Evolutionary conservation across 176 grass and related monocot species (phyloP).

Genomic region (Aegilops sharonensis): DNA sequence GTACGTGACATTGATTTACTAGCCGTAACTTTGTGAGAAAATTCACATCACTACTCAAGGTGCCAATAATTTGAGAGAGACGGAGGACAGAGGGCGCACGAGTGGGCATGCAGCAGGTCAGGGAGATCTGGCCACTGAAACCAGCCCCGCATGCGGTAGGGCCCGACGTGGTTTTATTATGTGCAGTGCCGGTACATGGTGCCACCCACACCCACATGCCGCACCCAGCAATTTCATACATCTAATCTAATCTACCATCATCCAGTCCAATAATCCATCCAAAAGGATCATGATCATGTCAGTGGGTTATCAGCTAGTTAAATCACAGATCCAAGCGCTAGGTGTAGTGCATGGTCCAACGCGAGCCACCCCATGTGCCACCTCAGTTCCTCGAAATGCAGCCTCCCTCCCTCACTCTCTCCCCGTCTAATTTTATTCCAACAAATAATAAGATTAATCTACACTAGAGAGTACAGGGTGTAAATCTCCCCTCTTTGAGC

Average conservation of each 20-base stretch:
- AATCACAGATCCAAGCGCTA: conserved; percentile 29
- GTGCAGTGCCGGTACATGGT: not conserved
- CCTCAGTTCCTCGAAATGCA: conserved; percentile 18
- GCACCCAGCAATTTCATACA: not conserved
- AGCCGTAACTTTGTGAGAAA: not conserved
- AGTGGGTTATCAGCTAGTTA: conserved; percentile 8
- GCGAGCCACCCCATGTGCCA: conserved; percentile 20
- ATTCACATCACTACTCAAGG: not conserved
- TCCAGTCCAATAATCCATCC: too few relatives aligned
- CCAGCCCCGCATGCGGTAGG: conserved; percentile 2
- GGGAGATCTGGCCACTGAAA: conserved; percentile 24
- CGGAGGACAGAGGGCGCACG: conserved; percentile 31
- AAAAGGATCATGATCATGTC: not conserved
- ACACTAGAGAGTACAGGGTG: too few relatives aligned
- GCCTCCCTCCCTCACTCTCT: not conserved
- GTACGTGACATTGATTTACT: not conserved
- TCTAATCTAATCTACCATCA: too few relatives aligned
- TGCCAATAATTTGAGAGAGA: not conserved
- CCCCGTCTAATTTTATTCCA: not conserved
- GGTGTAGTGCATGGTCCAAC: conserved; percentile 2
- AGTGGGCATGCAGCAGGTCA: conserved; percentile 21
- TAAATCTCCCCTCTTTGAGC: not conserved
- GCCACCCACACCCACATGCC: conserved; percentile 42
- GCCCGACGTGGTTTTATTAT: conserved; percentile 20
- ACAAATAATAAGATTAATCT: too few relatives aligned